Percentiles rank a stretch among this genome's conserved stretches.
phyloP scores from a whole-genome alignment of 1,139 yeast genomes.

The Nakaseomyces nivariensis region DNA sequence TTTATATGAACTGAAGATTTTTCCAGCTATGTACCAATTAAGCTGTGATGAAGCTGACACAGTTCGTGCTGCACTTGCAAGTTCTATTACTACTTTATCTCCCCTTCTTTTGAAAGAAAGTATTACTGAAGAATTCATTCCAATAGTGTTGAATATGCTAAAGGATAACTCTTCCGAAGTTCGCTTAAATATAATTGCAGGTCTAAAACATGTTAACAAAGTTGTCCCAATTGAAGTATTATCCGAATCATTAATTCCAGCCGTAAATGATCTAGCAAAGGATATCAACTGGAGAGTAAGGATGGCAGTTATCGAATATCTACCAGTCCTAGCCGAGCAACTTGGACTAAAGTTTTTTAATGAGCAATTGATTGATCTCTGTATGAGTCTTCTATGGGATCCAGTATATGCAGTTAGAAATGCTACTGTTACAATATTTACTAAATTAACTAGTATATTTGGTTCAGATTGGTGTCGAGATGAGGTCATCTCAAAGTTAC shows the following conservation, averaged over 20 bases:
- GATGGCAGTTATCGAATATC: slow-evolving; percentile 91
- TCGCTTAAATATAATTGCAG: slow-evolving; percentile 84
- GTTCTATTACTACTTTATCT: slow-evolving; percentile 77
- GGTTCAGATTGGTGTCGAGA: slow-evolving; percentile 91
- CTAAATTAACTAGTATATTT: slow-evolving; percentile 71
- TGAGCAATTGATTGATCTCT: slow-evolving; percentile 78
- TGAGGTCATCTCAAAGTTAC: slow-evolving; percentile 70
- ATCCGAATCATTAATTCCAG: slow-evolving; percentile 84
- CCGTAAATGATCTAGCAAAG: slow-evolving; percentile 90
- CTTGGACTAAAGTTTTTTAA: slow-evolving; percentile 89
- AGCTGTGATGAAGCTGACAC: slow-evolving; percentile 88
- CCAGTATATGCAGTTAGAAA: slow-evolving; percentile 93
- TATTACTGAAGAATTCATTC: slow-evolving; percentile 74
- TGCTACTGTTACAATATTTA: slow-evolving; percentile 83
- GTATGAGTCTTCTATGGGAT: slow-evolving; percentile 98
- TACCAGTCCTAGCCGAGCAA: slow-evolving; percentile 93
- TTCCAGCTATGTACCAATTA: slow-evolving; percentile 76
- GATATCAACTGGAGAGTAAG: slow-evolving; percentile 98
- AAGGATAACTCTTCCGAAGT: slow-evolving; percentile 97
- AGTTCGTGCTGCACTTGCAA: slow-evolving; percentile 87
- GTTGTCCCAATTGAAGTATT: slow-evolving; percentile 86
- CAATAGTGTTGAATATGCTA: slow-evolving; percentile 84
- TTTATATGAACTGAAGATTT: slow-evolving; percentile 55
- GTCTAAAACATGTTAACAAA: slow-evolving; percentile 82
- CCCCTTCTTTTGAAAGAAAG: slow-evolving; percentile 78